Evolutionary conservation across 2,329 filamentous ascomycete species (phyloP), one percentile per base, ranked within the genome.

Genomic region (Harringtonia lauricola): DNA sequence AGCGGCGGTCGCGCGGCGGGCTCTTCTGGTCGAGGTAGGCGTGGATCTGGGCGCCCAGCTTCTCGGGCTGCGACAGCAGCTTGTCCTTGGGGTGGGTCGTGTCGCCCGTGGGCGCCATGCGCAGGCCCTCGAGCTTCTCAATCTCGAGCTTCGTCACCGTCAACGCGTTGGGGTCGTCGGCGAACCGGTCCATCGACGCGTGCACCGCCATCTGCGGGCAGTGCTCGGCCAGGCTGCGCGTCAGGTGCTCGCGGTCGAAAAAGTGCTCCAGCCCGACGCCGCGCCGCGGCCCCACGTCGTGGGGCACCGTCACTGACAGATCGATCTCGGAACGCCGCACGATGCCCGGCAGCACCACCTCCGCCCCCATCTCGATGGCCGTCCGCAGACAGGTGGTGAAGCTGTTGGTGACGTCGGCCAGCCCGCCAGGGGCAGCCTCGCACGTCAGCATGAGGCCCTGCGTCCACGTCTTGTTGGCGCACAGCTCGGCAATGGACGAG

Each of bases 341-440:
- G 42, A 65, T 61, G 7, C 54, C 51, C 14, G 65, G 64, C 8
- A 66, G 49, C 42, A 67, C 54, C 30, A 68, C 46, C 39, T 60
- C 57, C 29, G 63, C 63, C 43, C 68, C 68, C 35, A 66, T 64
- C 55, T 70, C 65, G 28, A 71, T 68, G 14, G 65, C 66, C 41
- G 66, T 61, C 36, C 66, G 61, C 19, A 71, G 52, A 52, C 68
- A 71, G 45, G 62, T 63, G 41, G 71, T 53, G 30, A 66, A 55
- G n/a, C 61, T 63, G 49, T 67, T 67, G 46, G 66, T 63, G 17
- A 69, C 62, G 41, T 63, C 59, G 7, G 59, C 64, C n/a, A 71
- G 51, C 5, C 64, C 66, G 3, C 66, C 69, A 2, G 62, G 55
- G 7, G 61, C 57, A n/a, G 63, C 57, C 17, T 64, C 62, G 45